Percentiles rank a stretch among this genome's conserved stretches.
Evolutionary conservation across 2,329 filamentous ascomycete genomes (phyloP).

Genomic region (Xenoacremonium recifei): DNA sequence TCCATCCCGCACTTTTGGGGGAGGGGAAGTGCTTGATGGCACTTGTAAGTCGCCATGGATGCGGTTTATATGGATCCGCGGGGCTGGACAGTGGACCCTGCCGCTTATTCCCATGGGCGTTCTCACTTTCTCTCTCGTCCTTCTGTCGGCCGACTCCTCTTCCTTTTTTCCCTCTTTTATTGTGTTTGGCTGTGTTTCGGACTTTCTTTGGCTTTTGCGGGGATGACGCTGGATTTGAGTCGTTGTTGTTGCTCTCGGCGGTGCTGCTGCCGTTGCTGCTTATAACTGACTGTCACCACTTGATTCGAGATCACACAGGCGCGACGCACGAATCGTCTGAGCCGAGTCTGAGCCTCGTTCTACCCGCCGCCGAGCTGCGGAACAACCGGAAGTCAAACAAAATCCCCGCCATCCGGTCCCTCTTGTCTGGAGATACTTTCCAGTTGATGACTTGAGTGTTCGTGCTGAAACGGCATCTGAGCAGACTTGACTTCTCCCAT

Average conservation of each 20-base stretch:
- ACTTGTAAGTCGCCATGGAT: too few species aligned
- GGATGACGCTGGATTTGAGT: neutral
- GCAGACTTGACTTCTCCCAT: neutral
- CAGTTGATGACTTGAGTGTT: too few species aligned
- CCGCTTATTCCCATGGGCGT: neutral
- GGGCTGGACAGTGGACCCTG: neutral
- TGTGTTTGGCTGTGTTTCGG: neutral
- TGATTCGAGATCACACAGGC: neutral
- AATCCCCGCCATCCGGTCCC: too few species aligned
- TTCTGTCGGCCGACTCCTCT: neutral
- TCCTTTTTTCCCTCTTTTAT: neutral
- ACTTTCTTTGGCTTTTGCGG: neutral
- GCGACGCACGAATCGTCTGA: neutral
- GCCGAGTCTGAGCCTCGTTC: neutral
- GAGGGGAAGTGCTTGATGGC: too few species aligned
- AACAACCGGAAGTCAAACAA: neutral
- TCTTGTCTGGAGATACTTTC: too few species aligned
- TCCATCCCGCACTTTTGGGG: neutral
- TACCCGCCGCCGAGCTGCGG: neutral
- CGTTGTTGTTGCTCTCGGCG: neutral
- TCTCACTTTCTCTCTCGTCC: neutral
- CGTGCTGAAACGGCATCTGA: too few species aligned
- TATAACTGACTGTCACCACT: neutral
- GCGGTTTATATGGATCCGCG: too few species aligned
- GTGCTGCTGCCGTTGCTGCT: neutral